Evolutionary conservation across 352 stramenopile genomes (phyloP).

Genomic region (Pythium myriotylum): DNA sequence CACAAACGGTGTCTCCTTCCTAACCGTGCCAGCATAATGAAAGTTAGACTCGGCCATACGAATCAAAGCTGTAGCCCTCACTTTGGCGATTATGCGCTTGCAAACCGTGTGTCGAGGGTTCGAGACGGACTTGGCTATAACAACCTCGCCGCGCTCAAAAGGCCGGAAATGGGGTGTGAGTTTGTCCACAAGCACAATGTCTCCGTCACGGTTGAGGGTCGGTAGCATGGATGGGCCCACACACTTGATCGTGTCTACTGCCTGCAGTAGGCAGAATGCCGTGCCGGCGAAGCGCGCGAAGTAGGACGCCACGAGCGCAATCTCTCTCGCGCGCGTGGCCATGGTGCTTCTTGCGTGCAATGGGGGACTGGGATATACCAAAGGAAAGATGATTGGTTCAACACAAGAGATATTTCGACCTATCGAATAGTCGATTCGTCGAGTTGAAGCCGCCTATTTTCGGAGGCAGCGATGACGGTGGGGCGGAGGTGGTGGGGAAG

Average conservation of each 20-base stretch:
- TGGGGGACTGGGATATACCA: too few species aligned
- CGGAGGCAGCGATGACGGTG: conserved; percentile 4
- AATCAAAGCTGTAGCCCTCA: conserved; percentile 17
- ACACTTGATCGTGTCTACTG: conserved; percentile 84
- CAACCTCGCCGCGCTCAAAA: conserved; percentile 80
- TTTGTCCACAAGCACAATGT: conserved; percentile 91
- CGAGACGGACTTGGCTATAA: conserved; percentile 88
- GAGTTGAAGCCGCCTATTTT: conserved; percentile 20
- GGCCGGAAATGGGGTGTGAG: conserved; percentile 68
- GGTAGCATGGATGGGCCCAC: conserved; percentile 90
- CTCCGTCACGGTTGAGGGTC: conserved; percentile 87
- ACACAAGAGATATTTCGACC: background rate
- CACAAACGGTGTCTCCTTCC: conserved; percentile 82
- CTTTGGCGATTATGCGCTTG: conserved; percentile 87
- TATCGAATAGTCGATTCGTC: background rate
- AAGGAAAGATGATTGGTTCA: too few species aligned
- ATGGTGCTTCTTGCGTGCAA: conserved; percentile 12
- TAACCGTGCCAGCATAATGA: conserved; percentile 8
- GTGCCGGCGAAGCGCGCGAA: conserved; percentile 78
- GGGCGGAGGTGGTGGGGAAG: background rate
- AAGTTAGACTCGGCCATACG: background rate
- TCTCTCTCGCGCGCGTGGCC: conserved; percentile 30
- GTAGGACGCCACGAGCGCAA: conserved; percentile 55
- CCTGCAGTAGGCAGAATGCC: conserved; percentile 72
- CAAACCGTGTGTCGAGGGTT: conserved; percentile 87